Base-by-base conservation (phyloP, 2,329 filamentous ascomycete species). In the Penicillium paneum region DNA sequence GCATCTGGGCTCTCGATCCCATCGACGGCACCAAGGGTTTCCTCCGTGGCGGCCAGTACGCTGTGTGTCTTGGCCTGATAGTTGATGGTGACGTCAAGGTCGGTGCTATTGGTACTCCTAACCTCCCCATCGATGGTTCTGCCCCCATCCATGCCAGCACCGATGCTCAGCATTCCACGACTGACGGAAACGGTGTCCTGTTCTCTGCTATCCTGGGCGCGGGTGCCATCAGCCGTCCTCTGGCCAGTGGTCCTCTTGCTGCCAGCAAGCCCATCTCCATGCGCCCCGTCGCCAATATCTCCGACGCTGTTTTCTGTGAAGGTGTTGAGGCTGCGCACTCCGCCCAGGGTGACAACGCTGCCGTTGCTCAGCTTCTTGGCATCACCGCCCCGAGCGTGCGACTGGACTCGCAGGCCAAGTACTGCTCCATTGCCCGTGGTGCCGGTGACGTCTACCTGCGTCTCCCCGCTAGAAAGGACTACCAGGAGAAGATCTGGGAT, bases 401-500 rank as follows among this genome's bases (percentile, higher is more conserved):
- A 61, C 94, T 99, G 88, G 94, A 99, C 78, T 96, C 90, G 49
- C 94, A 99, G 77, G 93, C 94, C 65, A 99, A 99, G 77, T 99
- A 99, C 76, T 93, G 88, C 58, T 94, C 90, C 34, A 96, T 99
- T 71, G 94, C 94, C 34, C 83, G 94, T 59, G 94, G 94, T 42
- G 91, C 92, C 5, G 94, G 92, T 46, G 94, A 99, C 70, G 87
- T 99, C 62, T 99, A 99, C 76, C 82, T 99, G 54, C 84, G 95
- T 50, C 78, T 99, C 55, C 94, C 94, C 3, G 88, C 90, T 28
- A 89, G 84, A 71, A 88, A 87, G 64, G 87, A 88, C 50, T 99
- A 99, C 77, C 86, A 96, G 73, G 94, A 99, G 81, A 99, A 99
- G 84, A 99, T 99, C 64, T 99, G 94, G 94, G 94, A 99, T 71